Evolutionary conservation across 140 eudicot species (phyloP).

Genomic region (Erigeron philadelphicus): DNA sequence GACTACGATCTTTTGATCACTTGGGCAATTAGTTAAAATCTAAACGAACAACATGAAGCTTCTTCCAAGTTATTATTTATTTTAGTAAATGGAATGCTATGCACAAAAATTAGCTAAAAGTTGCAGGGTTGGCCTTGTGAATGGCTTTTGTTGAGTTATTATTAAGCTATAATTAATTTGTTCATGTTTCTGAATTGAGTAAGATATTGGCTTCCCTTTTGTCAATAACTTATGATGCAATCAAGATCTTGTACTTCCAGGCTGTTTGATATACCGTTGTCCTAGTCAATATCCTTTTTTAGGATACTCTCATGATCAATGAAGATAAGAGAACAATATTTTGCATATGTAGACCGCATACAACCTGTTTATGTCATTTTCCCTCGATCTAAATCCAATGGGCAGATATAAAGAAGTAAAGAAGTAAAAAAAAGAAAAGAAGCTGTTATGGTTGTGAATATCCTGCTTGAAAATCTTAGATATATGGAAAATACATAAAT

Average conservation of each 20-base stretch:
- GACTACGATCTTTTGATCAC: no score
- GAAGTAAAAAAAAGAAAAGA: no score
- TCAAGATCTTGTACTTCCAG: conserved; percentile 17
- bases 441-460: no score
- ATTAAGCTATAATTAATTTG: conserved; percentile 5
- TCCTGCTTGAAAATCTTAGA: neutral
- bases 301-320: conserved; percentile 3
- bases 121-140: neutral
- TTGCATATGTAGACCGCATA: neutral
- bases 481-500: no score
- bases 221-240: conserved; percentile 18
- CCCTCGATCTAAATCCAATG: neutral
- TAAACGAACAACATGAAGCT: neutral
- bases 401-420: neutral
- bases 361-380: neutral
- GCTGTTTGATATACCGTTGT: conserved; percentile 10
- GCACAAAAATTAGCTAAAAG: neutral
- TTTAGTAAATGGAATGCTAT: neutral
- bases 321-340: neutral
- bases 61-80: neutral
- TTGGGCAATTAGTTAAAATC: no score
- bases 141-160: neutral
- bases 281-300: conserved; percentile 7
- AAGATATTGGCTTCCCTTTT: conserved; percentile 18
- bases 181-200: conserved; percentile 20